phyloP scores from a whole-genome alignment of 352 stramenopile genomes.

The Phytophthora gonapodyides region DNA sequence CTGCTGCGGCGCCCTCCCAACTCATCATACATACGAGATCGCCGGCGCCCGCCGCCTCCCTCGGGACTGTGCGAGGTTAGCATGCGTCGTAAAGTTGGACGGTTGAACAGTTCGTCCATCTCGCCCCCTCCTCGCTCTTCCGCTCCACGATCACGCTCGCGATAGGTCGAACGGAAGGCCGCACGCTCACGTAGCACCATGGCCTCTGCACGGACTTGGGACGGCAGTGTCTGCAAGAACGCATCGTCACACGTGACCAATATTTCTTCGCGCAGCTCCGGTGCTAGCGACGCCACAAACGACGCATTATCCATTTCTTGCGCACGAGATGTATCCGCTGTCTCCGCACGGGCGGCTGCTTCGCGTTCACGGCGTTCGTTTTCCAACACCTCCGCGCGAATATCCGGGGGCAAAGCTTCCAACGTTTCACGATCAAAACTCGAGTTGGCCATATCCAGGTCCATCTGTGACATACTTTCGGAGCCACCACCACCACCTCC shows the following conservation, averaged over 20 bases:
- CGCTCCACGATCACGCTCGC: constrained; percentile 40
- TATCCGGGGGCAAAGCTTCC: constrained; percentile 96
- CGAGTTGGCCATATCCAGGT: constrained; percentile 86
- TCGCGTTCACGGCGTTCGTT: constrained; percentile 95
- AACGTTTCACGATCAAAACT: constrained; percentile 95
- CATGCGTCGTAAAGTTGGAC: constrained; percentile 79
- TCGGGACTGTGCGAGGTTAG: constrained; percentile 75
- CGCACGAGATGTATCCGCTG: constrained; percentile 92
- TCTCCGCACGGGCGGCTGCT: constrained; percentile 62
- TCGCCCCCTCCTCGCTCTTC: constrained; percentile 38
- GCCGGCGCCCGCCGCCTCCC: constrained; percentile 41
- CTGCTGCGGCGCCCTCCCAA: constrained; percentile 49
- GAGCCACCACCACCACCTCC: constrained; percentile 41
- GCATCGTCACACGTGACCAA: constrained; percentile 95
- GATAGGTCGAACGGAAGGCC: constrained; percentile 74
- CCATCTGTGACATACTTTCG: constrained; percentile 77
- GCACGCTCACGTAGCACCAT: constrained; percentile 95
- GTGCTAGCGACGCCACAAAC: constrained; percentile 96
- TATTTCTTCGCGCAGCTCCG: constrained; percentile 97
- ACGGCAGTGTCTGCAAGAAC: constrained; percentile 95
- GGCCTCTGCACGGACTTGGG: constrained; percentile 94
- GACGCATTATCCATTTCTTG: constrained; percentile 99
- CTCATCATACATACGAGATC: constrained; percentile 52
- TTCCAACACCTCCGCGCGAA: constrained; percentile 96
- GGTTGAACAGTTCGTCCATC: constrained; percentile 71